Percentiles rank a stretch among this genome's conserved stretches.
phyloP scores from a whole-genome alignment of 495 filamentous ascomycete species.

The Penicillium soppii region DNA sequence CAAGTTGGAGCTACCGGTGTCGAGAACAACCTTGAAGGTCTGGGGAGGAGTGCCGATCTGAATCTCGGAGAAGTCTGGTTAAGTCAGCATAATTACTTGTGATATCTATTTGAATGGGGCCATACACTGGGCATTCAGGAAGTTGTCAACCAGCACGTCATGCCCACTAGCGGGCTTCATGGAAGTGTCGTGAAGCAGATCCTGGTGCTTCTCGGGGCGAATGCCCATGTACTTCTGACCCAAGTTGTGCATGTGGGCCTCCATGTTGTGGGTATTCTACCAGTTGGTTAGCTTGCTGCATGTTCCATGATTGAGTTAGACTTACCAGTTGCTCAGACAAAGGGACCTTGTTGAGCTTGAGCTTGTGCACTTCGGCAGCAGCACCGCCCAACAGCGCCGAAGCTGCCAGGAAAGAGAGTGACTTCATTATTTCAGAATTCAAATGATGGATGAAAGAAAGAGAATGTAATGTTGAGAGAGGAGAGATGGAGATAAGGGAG shows the following conservation, averaged over 20 bases:
- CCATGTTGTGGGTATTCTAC: constrained; percentile 74
- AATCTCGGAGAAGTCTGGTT: constrained; percentile 93
- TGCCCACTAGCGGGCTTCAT: constrained; percentile 69
- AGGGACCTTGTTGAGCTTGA: constrained; percentile 96
- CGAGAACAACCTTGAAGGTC: constrained; percentile 95
- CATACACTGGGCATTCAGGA: constrained; percentile 98
- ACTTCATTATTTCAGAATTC: constrained; percentile 68
- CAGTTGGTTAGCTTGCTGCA: constrained; percentile 15
- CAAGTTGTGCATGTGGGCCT: constrained; percentile 74
- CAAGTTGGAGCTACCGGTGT: constrained; percentile 98
- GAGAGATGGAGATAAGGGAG: constrained; percentile 22
- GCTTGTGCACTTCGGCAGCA: constrained; percentile 82
- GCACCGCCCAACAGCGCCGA: constrained; percentile 80
- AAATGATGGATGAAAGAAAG: constrained; percentile 12
- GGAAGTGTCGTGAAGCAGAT: constrained; percentile 75
- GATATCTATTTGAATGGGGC: background rate
- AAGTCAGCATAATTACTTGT: constrained; percentile 18
- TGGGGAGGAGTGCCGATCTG: constrained; percentile 89
- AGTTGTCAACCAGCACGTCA: constrained; percentile 89
- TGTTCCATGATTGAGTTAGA: constrained; percentile 14
- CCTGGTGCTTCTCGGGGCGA: constrained; percentile 63
- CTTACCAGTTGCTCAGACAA: constrained; percentile 88
- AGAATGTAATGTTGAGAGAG: constrained; percentile 23
- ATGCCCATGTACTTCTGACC: constrained; percentile 85
- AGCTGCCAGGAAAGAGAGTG: constrained; percentile 68